Evolutionary conservation across 441 rosid genomes (phyloP), one percentile per base, ranked within the genome.

Genomic region (Arabidopsis hybrid): DNA sequence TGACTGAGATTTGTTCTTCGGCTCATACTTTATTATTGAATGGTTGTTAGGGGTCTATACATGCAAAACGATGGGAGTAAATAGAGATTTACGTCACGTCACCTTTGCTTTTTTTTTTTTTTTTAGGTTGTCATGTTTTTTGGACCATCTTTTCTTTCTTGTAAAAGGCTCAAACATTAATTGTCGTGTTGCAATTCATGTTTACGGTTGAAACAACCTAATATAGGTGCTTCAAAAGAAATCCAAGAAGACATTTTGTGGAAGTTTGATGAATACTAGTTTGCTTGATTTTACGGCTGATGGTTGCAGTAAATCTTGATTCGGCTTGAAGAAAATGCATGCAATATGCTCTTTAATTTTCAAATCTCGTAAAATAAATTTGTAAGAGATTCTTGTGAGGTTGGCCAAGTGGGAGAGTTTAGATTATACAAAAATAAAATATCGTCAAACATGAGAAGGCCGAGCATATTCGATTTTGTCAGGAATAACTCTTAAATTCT

Each of bases 101-200:
- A 60, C 64, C 38, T 11, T 16, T 36, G 10, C 31, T 14, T 59
- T 59, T 10, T 13, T 55, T 55, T 55, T 14, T 18, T 35, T 34
- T 12, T 12, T 31, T 32, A 4, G 64, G 21, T 18, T 18, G 21
- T 59, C 64, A 59, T 59, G 13, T 11, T 9, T 58, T 36, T 17
- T 18, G 46, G 16, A 39, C 31, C 8, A 16, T 59, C 8, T 36
- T 38, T 14, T 36, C 8, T 58, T 58, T 17, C 45, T 58, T 58
- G 14, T 58, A 16, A 36, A 36, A 59, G n/a, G 5, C 45, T 36
- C 45, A 17, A 38, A 36, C 46, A 59, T 16, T 16, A 36, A 58
- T 9, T 35, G 42, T 34, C 61, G 21, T 57, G 61, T 34, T n/a
- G n/a, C 62, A 16, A 58, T 58, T 16, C 62, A 56, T 57, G 26